Evolutionary conservation across 148 eudicot genomes (phyloP), one percentile per base, ranked within the genome.

Genomic region (Arctostaphylos glauca): DNA sequence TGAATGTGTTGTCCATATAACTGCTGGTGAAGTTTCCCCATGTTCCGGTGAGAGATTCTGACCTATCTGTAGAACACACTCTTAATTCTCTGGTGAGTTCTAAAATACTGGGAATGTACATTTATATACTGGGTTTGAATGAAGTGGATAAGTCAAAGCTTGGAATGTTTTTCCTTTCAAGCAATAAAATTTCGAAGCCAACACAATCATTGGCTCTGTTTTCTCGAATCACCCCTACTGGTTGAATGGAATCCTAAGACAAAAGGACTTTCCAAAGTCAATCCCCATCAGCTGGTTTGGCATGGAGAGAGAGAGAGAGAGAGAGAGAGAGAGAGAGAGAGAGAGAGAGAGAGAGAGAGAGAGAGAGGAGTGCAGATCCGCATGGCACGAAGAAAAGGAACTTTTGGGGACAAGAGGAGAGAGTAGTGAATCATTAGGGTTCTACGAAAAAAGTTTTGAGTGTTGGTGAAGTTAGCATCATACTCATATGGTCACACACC

Each of bases 401-500:
- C 21, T 9, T n/a, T 19, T 7, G 56, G 56, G 58, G 44, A 54
- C 23, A 15, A 64, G 70, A 64, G 70, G 70, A 25, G 41, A 3
- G 70, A 23, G 14, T 64, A 76, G 9, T 76, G 60, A 76, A 76
- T 76, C 31, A 76, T 23, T 23, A 48, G 44, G 9, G 48, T 18
- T 54, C 15, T 77, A 5, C 19, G 0, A 9, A 31, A 67, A 66
- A 19, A 25, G 58, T 23, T 23, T 41, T 15, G 76, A 15, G 83
- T 81, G 62, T 43, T 8, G 67, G 6, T 70, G 76, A 81, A 81
- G 83, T 53, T 70, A 70, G 15, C 83, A 81, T 81, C 53, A 81
- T 70, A 71, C 47, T 3, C 55, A 9, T 41, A 23, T 64, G 70
- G 41, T 25, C 70, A 23, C 70, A 64, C 3, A 59, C 70, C 54